Percentiles rank a stretch among this genome's conserved stretches.
Evolutionary conservation across 441 rosid species (phyloP).

Genomic region (Raphanus hybrid): DNA sequence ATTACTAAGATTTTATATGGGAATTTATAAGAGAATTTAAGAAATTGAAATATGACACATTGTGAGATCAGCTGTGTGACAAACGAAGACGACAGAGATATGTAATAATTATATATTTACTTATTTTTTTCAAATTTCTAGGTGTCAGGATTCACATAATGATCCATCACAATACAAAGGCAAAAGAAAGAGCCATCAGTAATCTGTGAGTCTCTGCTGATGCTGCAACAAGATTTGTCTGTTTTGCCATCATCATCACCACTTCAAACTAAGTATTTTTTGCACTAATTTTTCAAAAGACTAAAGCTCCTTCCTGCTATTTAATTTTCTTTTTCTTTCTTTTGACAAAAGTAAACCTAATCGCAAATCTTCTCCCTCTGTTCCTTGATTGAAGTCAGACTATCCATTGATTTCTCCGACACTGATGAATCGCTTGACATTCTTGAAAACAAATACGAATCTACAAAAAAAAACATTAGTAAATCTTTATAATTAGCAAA

Average conservation of each 20-base stretch:
- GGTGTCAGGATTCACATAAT: conserved; percentile 57
- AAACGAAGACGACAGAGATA: conserved; percentile 33
- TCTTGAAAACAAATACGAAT: conserved; percentile 54
- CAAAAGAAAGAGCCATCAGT: conserved; percentile 33
- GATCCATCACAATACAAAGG: conserved; percentile 52
- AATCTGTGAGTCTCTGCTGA: conserved; percentile 23
- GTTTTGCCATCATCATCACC: conserved; percentile 40
- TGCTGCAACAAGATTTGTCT: conserved; percentile 38
- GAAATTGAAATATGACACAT: background rate
- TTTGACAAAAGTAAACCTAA: background rate
- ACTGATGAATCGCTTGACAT: conserved; percentile 52
- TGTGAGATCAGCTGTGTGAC: conserved; percentile 21
- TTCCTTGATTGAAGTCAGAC: conserved; percentile 39
- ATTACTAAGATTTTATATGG: background rate
- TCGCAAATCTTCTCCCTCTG: conserved; percentile 34
- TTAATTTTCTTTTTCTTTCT: background rate
- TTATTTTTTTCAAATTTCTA: conserved; percentile 7
- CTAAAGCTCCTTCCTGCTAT: background rate
- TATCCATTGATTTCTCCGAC: conserved; percentile 46
- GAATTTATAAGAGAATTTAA: background rate
- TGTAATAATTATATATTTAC: conserved; percentile 25
- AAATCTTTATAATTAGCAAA: background rate
- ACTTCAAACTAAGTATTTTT: conserved; percentile 6
- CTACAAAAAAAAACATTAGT: conserved; percentile 37
- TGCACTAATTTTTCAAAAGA: conserved; percentile 1